These are phyloP conservation scores for Candida dubliniensis DNA, from an alignment of 1,139 yeast species.

Conservation along the genomic window DNA sequence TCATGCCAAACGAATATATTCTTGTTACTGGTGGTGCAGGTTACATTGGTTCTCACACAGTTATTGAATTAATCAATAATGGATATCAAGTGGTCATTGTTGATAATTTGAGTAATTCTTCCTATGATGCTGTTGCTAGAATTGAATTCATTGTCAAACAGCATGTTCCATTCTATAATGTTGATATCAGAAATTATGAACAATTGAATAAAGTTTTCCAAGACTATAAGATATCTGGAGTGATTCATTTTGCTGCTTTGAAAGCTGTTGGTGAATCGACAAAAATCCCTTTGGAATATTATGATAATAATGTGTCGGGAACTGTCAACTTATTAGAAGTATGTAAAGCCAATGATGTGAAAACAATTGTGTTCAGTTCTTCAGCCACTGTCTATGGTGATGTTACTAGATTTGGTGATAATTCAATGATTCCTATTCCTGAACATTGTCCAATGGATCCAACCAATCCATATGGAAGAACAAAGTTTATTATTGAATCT, in stretches of 20 bases:
- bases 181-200: slow-evolving; percentile 56
- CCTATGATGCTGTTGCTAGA: slow-evolving; percentile 66
- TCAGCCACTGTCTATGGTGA: slow-evolving; percentile 88
- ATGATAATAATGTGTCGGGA: slow-evolving; percentile 69
- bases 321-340: slow-evolving; percentile 59
- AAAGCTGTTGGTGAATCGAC: slow-evolving; percentile 87
- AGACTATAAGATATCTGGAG: slow-evolving; percentile 54
- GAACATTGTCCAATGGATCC: slow-evolving; percentile 78
- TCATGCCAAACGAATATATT: slow-evolving; percentile 38
- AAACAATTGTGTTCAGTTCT: slow-evolving; percentile 70
- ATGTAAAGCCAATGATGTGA: slow-evolving; percentile 48
- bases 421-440: slow-evolving; percentile 67
- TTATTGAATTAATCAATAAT: slow-evolving; percentile 60
- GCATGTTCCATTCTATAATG: slow-evolving; percentile 56
- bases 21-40: slow-evolving; percentile 89
- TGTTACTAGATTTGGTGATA: slow-evolving; percentile 68
- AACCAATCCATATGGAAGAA: slow-evolving; percentile 74
- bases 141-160: slow-evolving; percentile 55
- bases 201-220: slow-evolving; percentile 50
- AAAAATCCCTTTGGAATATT: slow-evolving; percentile 67
- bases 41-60: slow-evolving; percentile 83
- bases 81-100: slow-evolving; percentile 71
- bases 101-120: slow-evolving; percentile 70
- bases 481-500: slow-evolving; percentile 66
- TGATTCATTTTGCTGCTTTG: slow-evolving; percentile 82